These are phyloP conservation scores for Parascedosporium putredinis DNA, from an alignment of 2,329 filamentous ascomycete genomes.

Conservation along the genomic window DNA sequence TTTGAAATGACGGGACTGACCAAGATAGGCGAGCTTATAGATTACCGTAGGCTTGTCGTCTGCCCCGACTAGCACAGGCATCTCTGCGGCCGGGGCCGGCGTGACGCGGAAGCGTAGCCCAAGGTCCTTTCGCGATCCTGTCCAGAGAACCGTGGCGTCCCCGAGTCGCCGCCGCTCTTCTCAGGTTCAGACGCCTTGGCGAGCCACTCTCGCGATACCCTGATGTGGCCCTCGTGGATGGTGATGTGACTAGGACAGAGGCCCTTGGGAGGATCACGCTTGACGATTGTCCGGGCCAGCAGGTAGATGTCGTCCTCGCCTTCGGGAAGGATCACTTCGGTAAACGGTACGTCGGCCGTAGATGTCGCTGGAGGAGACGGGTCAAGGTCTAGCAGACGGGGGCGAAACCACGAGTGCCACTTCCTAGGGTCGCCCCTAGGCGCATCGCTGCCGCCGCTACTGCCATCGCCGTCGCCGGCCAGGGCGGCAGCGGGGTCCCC, in stretches of 20 bases:
- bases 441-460: constrained; percentile 3
- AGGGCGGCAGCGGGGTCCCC: no score
- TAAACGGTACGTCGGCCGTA: constrained; percentile 33
- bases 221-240: constrained; percentile 56
- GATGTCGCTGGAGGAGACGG: constrained; percentile 6
- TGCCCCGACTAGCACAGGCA: constrained; percentile 42
- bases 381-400: constrained; percentile 30
- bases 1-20: constrained; percentile 34
- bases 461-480: no score
- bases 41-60: constrained; percentile 58
- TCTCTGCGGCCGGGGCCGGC: constrained; percentile 22
- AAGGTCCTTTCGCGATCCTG: constrained; percentile 49
- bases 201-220: constrained; percentile 67
- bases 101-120: constrained; percentile 58
- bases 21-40: constrained; percentile 63
- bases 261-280: constrained; percentile 48
- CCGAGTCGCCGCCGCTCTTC: constrained; percentile 11
- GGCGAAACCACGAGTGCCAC: constrained; percentile 63
- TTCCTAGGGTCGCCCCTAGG: constrained; percentile 32
- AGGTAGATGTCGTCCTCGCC: constrained; percentile 68
- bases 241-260: constrained; percentile 55
- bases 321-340: constrained; percentile 55
- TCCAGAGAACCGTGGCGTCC: constrained; percentile 50
- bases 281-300: constrained; percentile 59
- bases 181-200: constrained; percentile 31